phyloP scores from a whole-genome alignment of 192 early-diverging fungal species.

The Hyaloraphidium curvatum region DNA sequence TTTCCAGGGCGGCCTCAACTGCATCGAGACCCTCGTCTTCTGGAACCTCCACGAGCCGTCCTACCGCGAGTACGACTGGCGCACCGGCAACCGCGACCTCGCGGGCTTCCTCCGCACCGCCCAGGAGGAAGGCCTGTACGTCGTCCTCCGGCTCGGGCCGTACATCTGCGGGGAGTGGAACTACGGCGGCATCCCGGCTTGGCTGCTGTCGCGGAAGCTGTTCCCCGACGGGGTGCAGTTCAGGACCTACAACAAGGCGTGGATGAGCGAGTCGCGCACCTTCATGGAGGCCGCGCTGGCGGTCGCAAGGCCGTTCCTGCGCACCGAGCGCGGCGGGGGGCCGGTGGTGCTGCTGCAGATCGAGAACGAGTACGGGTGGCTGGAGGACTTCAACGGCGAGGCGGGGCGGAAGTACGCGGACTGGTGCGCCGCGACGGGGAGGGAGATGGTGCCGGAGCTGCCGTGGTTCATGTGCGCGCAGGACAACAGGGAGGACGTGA shows the following conservation, averaged over 20 bases:
- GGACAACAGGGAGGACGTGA: conserved; percentile 9
- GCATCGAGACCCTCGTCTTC: conserved; percentile 44
- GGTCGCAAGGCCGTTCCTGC: too few relatives aligned
- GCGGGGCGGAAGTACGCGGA: conserved; percentile 16
- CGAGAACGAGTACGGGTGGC: conserved; percentile 38
- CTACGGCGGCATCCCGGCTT: conserved; percentile 37
- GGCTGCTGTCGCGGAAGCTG: conserved; percentile 28
- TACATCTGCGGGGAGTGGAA: conserved; percentile 41
- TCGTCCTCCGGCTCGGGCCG: conserved; percentile 37
- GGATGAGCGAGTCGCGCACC: too few relatives aligned
- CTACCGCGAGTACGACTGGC: conserved; percentile 31
- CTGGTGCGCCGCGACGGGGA: conserved; percentile 19
- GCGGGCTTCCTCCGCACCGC: conserved; percentile 27
- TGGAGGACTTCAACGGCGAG: conserved; percentile 12
- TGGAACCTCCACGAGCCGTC: conserved; percentile 41
- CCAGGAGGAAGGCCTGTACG: conserved; percentile 22
- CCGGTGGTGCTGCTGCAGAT: conserved; percentile 40
- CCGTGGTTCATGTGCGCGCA: conserved; percentile 47
- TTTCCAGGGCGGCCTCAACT: conserved; percentile 23
- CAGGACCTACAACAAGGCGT: conserved; percentile 26
- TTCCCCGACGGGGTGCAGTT: conserved; percentile 25
- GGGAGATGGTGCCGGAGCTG: conserved; percentile 17
- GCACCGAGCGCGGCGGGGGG: too few relatives aligned
- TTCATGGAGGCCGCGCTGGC: too few relatives aligned
- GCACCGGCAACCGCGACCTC: conserved; percentile 26